Conservation (phyloP, 805 yeast species). For the Candida quercuum region DNA sequence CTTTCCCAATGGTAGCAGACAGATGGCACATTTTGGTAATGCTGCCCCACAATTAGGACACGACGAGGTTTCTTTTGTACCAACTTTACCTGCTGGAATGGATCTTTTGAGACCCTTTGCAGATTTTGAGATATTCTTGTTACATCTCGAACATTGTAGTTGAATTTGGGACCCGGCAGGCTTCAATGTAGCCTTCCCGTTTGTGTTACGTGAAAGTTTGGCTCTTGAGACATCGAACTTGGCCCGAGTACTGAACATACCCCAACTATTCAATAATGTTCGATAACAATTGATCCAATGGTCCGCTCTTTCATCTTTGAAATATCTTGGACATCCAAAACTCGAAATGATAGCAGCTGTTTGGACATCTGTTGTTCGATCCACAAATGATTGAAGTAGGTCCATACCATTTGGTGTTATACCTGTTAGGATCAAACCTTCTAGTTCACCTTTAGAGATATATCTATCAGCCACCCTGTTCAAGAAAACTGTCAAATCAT, state of each 20-base stretch:
- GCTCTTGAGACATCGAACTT: constrained; percentile 78
- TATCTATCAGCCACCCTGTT: constrained; percentile 67
- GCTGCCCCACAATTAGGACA: constrained; percentile 89
- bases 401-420: constrained; percentile 80
- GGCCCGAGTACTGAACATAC: constrained; percentile 71
- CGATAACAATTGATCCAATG: constrained; percentile 77
- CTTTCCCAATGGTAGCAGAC: constrained; percentile 73
- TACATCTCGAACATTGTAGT: constrained; percentile 79
- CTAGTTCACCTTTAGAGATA: constrained; percentile 75
- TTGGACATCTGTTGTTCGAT: constrained; percentile 85
- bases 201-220: constrained; percentile 48
- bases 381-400: constrained; percentile 79
- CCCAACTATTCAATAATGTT: constrained; percentile 71
- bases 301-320: constrained; percentile 64
- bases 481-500: constrained; percentile 68
- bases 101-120: constrained; percentile 11
- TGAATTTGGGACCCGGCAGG: constrained; percentile 69
- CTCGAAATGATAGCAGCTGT: constrained; percentile 81
- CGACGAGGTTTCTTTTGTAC: constrained; percentile 14
- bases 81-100: constrained; percentile 3
- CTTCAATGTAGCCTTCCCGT: constrained; percentile 42
- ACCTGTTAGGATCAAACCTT: constrained; percentile 90
- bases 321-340: constrained; percentile 80
- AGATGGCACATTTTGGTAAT: constrained; percentile 86
- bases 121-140: constrained; percentile 54